phyloP scores from a whole-genome alignment of 2,329 filamentous ascomycete genomes.

The Colletotrichum liaoningense region DNA sequence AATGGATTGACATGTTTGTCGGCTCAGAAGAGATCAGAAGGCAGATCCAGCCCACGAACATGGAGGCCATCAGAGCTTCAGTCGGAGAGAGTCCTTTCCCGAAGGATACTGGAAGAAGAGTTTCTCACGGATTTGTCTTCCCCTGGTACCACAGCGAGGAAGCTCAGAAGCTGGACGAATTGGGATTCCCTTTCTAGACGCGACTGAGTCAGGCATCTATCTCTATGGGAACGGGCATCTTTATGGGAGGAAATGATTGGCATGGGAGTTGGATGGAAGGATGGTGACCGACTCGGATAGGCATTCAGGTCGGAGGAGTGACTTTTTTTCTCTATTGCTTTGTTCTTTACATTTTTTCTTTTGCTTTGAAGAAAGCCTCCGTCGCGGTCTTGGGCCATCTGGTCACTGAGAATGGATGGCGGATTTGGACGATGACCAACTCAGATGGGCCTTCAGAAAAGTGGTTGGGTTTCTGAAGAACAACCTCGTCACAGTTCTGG shows the following conservation, averaged over 20 bases:
- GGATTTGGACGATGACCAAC: neutral
- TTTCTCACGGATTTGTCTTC: conserved; percentile 9
- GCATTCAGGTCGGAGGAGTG: neutral
- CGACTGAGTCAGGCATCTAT: neutral
- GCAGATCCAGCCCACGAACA: neutral
- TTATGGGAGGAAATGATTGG: neutral
- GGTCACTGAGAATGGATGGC: too few species aligned
- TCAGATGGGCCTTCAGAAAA: neutral
- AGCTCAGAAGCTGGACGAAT: neutral
- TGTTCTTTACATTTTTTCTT: too few species aligned
- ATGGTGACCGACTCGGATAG: neutral
- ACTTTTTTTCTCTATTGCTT: too few species aligned
- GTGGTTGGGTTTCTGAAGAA: neutral
- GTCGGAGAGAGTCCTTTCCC: conserved; percentile 11
- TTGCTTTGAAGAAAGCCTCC: too few species aligned
- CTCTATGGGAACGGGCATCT: too few species aligned
- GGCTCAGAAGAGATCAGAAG: neutral
- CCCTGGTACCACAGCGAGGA: conserved; percentile 5
- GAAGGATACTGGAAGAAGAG: neutral
- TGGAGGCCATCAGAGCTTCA: neutral
- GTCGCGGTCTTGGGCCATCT: too few species aligned
- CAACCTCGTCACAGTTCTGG: neutral
- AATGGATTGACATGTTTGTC: neutral
- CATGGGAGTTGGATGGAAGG: neutral
- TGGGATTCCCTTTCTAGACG: neutral